A percentile compares a stretch with the other conserved stretches of the same genome.
Conservation (phyloP, 2,329 filamentous ascomycete genomes). For the Alternaria alternata region DNA sequence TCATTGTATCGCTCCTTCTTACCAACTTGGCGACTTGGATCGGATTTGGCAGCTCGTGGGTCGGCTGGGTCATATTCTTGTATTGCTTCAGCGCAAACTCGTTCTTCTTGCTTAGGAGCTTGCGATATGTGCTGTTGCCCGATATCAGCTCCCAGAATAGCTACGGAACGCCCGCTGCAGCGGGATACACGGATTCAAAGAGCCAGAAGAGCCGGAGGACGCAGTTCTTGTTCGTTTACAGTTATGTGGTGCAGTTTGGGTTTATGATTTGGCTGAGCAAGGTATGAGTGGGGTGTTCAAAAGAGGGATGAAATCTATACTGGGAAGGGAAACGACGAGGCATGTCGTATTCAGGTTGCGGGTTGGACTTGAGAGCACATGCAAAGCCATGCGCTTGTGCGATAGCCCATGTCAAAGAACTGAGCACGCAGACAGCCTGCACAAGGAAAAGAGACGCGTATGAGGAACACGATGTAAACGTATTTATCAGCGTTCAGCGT, state of each 20-base stretch:
- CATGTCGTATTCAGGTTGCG: background rate
- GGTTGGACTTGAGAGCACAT: background rate
- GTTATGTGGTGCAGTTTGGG: constrained; percentile 89
- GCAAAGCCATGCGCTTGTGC: background rate
- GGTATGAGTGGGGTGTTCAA: constrained; percentile 23
- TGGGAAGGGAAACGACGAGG: background rate
- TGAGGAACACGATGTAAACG: background rate
- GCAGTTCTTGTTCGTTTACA: constrained; percentile 62
- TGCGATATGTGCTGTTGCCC: constrained; percentile 94
- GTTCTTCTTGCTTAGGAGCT: constrained; percentile 90
- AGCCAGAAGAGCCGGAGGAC: constrained; percentile 64
- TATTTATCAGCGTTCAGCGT: constrained; percentile 1
- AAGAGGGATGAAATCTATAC: background rate
- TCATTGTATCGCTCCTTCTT: constrained; percentile 85
- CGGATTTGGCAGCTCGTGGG: constrained; percentile 83
- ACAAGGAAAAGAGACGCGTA: background rate
- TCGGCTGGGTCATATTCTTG: constrained; percentile 85
- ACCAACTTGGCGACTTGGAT: constrained; percentile 70
- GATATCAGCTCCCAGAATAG: constrained; percentile 58
- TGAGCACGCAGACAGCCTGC: background rate
- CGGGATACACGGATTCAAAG: constrained; percentile 76
- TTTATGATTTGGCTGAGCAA: constrained; percentile 85
- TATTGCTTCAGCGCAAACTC: constrained; percentile 96
- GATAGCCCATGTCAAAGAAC: background rate
- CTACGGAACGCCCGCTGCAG: constrained; percentile 48